Evolutionary conservation across 768 basidiomycete genomes (phyloP).

Genomic region (Boletales sp.): DNA sequence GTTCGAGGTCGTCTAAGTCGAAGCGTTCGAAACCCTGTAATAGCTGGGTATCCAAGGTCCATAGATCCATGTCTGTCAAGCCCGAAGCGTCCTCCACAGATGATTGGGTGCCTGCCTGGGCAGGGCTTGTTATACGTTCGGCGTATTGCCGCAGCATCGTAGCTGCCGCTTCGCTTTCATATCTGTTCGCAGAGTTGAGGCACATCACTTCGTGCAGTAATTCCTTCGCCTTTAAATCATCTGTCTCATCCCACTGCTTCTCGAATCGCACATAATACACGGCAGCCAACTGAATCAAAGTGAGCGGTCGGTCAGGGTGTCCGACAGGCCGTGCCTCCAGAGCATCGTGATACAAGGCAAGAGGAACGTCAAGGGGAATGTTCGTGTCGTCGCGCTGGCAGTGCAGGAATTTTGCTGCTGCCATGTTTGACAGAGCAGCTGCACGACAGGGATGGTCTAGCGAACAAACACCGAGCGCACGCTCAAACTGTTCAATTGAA

Average conservation of each 20-base stretch:
- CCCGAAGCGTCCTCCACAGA: neutral
- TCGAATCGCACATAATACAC: neutral
- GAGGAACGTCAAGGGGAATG: neutral
- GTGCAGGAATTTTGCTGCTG: neutral
- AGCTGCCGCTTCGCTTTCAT: neutral
- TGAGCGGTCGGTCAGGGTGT: slow-evolving; percentile 1
- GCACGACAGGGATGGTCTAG: slow-evolving; percentile 5
- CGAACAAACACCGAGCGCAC: slow-evolving; percentile 3
- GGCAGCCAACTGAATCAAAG: neutral
- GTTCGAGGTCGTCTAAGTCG: neutral
- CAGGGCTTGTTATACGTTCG: neutral
- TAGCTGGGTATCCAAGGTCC: neutral
- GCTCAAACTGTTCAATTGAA: neutral
- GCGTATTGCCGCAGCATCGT: neutral
- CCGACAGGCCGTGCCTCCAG: slow-evolving; percentile 1
- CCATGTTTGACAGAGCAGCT: slow-evolving; percentile 3
- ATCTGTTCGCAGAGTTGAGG: neutral
- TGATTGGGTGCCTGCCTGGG: neutral
- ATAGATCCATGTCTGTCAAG: neutral
- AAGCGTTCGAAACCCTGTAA: neutral
- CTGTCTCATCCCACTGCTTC: neutral
- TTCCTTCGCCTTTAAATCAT: neutral
- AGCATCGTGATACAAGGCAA: neutral
- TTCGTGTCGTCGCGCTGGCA: neutral
- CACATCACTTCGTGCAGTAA: neutral